Conservation (phyloP, 768 basidiomycete genomes). For the Daedalea quercina region DNA sequence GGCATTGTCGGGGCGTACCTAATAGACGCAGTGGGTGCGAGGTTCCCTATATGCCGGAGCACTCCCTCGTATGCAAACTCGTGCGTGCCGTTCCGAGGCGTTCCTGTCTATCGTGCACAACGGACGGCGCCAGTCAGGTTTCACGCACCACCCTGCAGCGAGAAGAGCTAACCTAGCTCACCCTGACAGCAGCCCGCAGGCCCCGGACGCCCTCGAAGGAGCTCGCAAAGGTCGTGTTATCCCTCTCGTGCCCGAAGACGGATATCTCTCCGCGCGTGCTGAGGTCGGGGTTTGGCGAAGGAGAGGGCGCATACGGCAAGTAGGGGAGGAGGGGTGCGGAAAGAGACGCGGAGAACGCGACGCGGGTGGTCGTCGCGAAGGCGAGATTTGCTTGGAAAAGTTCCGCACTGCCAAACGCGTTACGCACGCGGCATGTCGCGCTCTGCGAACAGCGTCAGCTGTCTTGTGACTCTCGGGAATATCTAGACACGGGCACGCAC, state of each 20-base stretch:
- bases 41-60: slow-evolving; percentile 63
- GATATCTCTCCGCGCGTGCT: slow-evolving; percentile 64
- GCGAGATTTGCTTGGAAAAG: slow-evolving; percentile 77
- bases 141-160: slow-evolving; percentile 4
- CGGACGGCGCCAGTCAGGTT: slow-evolving; percentile 10
- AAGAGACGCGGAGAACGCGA: slow-evolving; percentile 69
- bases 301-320: slow-evolving; percentile 16
- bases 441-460: slow-evolving; percentile 36
- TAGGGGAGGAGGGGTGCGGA: slow-evolving; percentile 43
- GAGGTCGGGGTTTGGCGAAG: slow-evolving; percentile 30
- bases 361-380: slow-evolving; percentile 81
- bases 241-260: slow-evolving; percentile 69
- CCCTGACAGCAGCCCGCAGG: slow-evolving; percentile 62
- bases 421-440: slow-evolving; percentile 73
- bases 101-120: slow-evolving; percentile 13
- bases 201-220: slow-evolving; percentile 61
- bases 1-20: slow-evolving; percentile 41
- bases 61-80: slow-evolving; percentile 84
- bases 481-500: slow-evolving; percentile 39
- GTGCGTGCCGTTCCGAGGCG: slow-evolving; percentile 40
- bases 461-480: not conserved
- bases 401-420: slow-evolving; percentile 90
- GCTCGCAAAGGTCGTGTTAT: slow-evolving; percentile 75
- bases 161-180: slow-evolving; percentile 50
- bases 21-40: slow-evolving; percentile 73